A percentile compares a stretch with the other conserved stretches of the same genome.
phyloP scores from a whole-genome alignment of 2,329 filamentous ascomycete genomes.

The Dothidotthia symphoricarpi region DNA sequence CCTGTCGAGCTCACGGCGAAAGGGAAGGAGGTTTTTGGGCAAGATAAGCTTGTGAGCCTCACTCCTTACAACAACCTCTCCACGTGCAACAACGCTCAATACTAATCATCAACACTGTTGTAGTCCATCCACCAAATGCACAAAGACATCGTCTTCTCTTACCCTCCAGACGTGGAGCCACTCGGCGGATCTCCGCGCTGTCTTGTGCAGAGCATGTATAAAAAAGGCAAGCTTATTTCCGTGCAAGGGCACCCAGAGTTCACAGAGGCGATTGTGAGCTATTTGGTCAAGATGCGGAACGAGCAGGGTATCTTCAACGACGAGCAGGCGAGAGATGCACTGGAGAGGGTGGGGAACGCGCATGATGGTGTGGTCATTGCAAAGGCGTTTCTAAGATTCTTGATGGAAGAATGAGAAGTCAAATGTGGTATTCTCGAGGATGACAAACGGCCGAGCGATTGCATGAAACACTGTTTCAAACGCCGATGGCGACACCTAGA shows the following conservation, averaged over 20 bases:
- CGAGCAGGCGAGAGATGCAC: slow-evolving; percentile 65
- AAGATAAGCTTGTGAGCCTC: slow-evolving; percentile 58
- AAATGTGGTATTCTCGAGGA: too few species aligned
- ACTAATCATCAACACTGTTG: slow-evolving; percentile 1
- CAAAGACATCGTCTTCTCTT: slow-evolving; percentile 67
- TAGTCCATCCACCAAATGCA: slow-evolving; percentile 84
- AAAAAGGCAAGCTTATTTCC: slow-evolving; percentile 64
- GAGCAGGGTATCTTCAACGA: slow-evolving; percentile 67
- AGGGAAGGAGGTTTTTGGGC: slow-evolving; percentile 70
- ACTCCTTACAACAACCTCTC: not conserved
- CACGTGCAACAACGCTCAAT: not conserved
- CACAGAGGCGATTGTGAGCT: slow-evolving; percentile 65
- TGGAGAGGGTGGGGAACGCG: slow-evolving; percentile 61
- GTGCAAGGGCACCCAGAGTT: slow-evolving; percentile 90
- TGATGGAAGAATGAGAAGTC: slow-evolving; percentile 57
- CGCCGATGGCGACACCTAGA: too few species aligned
- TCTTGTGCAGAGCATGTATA: slow-evolving; percentile 77
- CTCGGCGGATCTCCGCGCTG: slow-evolving; percentile 67
- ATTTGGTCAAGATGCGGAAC: slow-evolving; percentile 65
- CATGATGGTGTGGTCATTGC: slow-evolving; percentile 81
- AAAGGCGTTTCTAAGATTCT: slow-evolving; percentile 71
- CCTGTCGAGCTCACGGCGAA: slow-evolving; percentile 65
- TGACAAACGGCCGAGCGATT: too few species aligned
- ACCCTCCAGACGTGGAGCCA: slow-evolving; percentile 60
- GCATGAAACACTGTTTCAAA: too few species aligned